Conservation (phyloP, 768 basidiomycete species). For the Mycena olivaceomarginata region DNA sequence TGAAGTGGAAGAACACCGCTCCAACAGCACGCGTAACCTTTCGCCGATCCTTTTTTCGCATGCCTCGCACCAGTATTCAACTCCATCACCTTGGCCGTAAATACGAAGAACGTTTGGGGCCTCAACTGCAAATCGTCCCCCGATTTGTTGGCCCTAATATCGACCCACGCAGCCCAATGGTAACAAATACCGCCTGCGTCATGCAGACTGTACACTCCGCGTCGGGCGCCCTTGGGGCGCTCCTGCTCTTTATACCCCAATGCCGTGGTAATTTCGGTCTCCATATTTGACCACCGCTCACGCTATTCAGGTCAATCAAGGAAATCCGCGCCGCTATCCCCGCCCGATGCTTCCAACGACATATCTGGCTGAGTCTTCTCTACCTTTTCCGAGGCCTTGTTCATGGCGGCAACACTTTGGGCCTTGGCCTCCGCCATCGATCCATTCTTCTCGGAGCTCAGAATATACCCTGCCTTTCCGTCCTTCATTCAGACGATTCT, state of each 20-base stretch:
- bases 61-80: conserved; percentile 12
- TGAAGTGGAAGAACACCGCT: no score
- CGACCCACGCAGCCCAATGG: no score
- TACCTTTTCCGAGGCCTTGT: no score
- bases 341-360: conserved; percentile 63
- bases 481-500: no score
- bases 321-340: conserved; percentile 73
- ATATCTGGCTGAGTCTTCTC: conserved; percentile 62
- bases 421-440: no score
- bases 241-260: conserved; percentile 3
- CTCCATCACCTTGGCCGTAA: conserved; percentile 11
- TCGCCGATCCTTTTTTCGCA: conserved; percentile 36
- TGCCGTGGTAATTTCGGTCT: conserved; percentile 23
- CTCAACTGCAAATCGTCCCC: not conserved
- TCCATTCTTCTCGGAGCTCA: no score
- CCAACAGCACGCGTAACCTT: not conserved
- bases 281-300: not conserved
- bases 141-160: not conserved
- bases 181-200: no score
- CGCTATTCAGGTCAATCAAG: conserved; percentile 62
- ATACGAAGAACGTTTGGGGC: not conserved
- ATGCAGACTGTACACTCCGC: no score
- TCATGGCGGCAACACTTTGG: no score
- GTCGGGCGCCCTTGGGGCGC: no score
- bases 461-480: no score